These are phyloP conservation scores for Syncephalis plumigaleata DNA, from an alignment of 371 early-diverging fungal species.

Conservation along the genomic window DNA sequence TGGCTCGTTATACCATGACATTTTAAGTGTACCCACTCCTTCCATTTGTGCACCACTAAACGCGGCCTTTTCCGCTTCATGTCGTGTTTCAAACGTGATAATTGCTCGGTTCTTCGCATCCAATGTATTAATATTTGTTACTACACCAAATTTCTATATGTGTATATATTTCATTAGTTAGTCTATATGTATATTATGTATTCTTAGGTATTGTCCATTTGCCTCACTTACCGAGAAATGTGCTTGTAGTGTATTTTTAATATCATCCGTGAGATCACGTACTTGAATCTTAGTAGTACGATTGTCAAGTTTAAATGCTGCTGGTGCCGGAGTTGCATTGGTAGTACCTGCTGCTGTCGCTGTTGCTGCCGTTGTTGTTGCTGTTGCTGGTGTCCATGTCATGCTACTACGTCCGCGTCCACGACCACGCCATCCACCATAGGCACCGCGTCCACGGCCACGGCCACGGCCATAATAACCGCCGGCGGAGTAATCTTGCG, in stretches of 20 bases:
- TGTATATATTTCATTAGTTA: too few species aligned
- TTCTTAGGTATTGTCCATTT: background rate
- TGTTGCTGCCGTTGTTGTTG: background rate
- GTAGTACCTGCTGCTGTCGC: background rate
- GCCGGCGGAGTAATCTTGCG: slow-evolving; percentile 8
- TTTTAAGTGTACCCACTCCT: slow-evolving; percentile 12
- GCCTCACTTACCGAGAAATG: slow-evolving; percentile 47
- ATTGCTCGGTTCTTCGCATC: background rate
- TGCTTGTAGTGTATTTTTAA: slow-evolving; percentile 21
- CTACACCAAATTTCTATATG: slow-evolving; percentile 24
- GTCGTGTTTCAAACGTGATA: slow-evolving; percentile 15
- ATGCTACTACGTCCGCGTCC: slow-evolving; percentile 21
- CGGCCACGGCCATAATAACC: slow-evolving; percentile 27
- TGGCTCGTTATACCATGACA: slow-evolving; percentile 18
- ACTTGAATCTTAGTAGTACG: slow-evolving; percentile 44
- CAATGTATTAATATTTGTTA: slow-evolving; percentile 19
- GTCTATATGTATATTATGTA: slow-evolving; percentile 13
- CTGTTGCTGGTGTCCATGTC: slow-evolving; percentile 3
- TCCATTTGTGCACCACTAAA: slow-evolving; percentile 15
- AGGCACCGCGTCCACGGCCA: slow-evolving; percentile 21
- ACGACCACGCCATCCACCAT: slow-evolving; percentile 18
- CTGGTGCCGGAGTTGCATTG: background rate
- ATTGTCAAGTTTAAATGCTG: slow-evolving; percentile 36
- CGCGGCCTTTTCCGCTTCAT: slow-evolving; percentile 22
- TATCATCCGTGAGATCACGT: slow-evolving; percentile 22